Base-by-base conservation (phyloP, 2,329 filamentous ascomycete species). In the Aureobasidium subglaciale region DNA sequence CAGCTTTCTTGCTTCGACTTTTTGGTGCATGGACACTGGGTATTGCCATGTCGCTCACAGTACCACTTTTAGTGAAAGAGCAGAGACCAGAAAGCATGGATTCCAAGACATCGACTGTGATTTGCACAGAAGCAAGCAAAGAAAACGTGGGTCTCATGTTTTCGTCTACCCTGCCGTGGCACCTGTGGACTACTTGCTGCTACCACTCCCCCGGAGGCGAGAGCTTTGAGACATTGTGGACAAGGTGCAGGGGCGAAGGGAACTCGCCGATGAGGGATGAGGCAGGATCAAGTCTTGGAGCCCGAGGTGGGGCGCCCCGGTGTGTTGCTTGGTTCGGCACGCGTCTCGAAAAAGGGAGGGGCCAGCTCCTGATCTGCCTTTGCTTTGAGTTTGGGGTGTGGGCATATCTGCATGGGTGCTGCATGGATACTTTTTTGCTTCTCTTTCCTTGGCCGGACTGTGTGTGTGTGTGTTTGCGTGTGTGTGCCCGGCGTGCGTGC, bases 141-240 rank as follows among this genome's bases (percentile, higher is more conserved):
- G 16, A 4, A 20, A 37, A 13, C 30, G 15, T 6, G 30, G 30
- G 30, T 6, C n/a, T n/a, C n/a, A n/a, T n/a, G n/a, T n/a, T n/a
- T n/a, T n/a, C n/a, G n/a, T n/a, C n/a, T n/a, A n/a, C n/a, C n/a
- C n/a, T n/a, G n/a, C n/a, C n/a, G n/a, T n/a, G n/a, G n/a, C n/a
- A n/a, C n/a, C n/a, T n/a, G n/a, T n/a, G n/a, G n/a, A n/a, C n/a
- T n/a, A n/a, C n/a, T n/a, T n/a, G n/a, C 35, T 38, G 13, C 35
- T 38, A 45, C 42, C 42, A 22, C 16, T 45, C 16, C 18, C n/a
- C 18, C 42, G 42, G 42, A 45, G 42, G 42, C 42, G 42, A 45
- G 42, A 45, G 5, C 5, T 22, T 22, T 45, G 42, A 45, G 42
- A 45, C 42, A 32, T 30, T 43, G 24, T 13, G 27, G 27, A 45